Evolutionary conservation across 768 basidiomycete species (phyloP).

Genomic region (Suillus plorans): DNA sequence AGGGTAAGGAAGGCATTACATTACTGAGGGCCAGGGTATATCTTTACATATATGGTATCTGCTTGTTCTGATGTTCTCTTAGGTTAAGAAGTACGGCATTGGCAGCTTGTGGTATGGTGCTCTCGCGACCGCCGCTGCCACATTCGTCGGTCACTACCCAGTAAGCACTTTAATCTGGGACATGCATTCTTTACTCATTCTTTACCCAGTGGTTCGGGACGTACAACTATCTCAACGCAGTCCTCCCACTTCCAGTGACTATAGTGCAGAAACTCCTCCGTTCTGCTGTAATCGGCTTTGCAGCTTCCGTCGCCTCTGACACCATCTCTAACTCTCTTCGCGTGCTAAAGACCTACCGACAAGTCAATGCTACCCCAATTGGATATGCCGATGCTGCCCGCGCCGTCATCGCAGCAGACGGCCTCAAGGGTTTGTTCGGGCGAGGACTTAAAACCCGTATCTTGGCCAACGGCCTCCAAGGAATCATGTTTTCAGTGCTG

Average conservation of each 20-base stretch:
- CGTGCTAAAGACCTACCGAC: constrained; percentile 94
- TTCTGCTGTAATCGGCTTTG: constrained; percentile 90
- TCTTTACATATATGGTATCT: background rate
- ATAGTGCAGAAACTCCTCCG: constrained; percentile 62
- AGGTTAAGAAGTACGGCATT: constrained; percentile 77
- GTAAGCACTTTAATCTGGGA: constrained; percentile 37
- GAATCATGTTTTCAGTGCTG: constrained; percentile 85
- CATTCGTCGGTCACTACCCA: constrained; percentile 91
- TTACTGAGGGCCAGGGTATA: constrained; percentile 68
- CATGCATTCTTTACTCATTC: background rate
- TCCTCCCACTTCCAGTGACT: constrained; percentile 56
- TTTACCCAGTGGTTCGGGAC: constrained; percentile 72
- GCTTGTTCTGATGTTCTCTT: constrained; percentile 6
- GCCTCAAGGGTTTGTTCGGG: constrained; percentile 78
- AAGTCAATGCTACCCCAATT: constrained; percentile 81
- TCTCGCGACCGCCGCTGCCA: constrained; percentile 87
- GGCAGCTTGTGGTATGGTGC: constrained; percentile 88
- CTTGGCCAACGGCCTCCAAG: constrained; percentile 88
- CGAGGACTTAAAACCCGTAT: constrained; percentile 89
- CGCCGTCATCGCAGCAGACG: constrained; percentile 74
- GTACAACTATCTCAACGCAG: constrained; percentile 75
- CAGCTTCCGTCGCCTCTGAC: constrained; percentile 83
- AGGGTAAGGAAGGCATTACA: constrained; percentile 67
- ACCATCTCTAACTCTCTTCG: constrained; percentile 85
- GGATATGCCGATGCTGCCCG: constrained; percentile 78